These are phyloP conservation scores for Lolium rigidum DNA, from an alignment of 176 grass and related monocot genomes.

Conservation along the genomic window DNA sequence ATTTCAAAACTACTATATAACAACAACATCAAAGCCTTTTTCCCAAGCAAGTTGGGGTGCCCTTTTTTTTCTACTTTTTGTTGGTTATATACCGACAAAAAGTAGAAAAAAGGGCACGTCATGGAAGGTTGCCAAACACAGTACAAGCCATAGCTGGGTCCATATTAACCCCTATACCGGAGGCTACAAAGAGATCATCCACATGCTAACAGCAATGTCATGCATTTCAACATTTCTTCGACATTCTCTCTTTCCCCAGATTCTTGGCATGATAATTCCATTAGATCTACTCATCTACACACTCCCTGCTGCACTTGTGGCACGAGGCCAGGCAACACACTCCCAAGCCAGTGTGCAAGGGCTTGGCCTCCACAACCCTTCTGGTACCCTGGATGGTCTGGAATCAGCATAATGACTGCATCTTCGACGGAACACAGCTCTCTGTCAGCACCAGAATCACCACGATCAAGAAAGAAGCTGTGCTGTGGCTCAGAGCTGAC, in stretches of 20 bases:
- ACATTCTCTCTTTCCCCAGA: background rate
- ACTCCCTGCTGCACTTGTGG: too few relatives aligned
- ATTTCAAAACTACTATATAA: background rate
- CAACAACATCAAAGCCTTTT: too few relatives aligned
- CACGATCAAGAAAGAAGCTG: too few relatives aligned
- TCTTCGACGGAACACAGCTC: too few relatives aligned
- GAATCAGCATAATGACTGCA: too few relatives aligned
- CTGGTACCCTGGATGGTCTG: too few relatives aligned
- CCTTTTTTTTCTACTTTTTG: background rate
- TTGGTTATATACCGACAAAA: background rate
- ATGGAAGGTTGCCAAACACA: background rate
- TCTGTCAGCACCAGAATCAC: too few relatives aligned
- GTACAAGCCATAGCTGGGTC: background rate
- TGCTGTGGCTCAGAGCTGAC: too few relatives aligned
- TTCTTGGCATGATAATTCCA: slow-evolving; percentile 23
- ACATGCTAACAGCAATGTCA: background rate
- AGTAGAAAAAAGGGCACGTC: background rate
- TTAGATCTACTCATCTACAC: background rate
- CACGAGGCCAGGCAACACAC: too few relatives aligned
- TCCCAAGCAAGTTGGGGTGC: background rate
- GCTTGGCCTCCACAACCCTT: too few relatives aligned
- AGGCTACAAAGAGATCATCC: background rate
- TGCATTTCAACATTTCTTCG: slow-evolving; percentile 19
- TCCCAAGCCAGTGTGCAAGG: too few relatives aligned
- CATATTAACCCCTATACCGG: background rate